Base-by-base conservation (phyloP, 805 yeast species). In the Metschnikowia rubicola region DNA sequence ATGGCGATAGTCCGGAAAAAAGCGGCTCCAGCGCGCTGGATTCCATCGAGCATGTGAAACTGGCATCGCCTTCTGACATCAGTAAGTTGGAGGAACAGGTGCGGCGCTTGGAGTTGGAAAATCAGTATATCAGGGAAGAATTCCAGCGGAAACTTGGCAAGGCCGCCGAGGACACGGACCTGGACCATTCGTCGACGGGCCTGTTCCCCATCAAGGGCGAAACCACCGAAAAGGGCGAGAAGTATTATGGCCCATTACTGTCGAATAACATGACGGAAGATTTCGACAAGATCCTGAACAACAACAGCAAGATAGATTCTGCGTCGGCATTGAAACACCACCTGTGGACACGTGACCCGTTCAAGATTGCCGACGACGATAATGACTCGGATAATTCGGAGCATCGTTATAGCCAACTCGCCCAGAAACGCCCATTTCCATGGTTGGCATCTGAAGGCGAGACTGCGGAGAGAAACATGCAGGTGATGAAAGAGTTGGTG, bases 241-340 rank as follows among this genome's bases (percentile, higher is more conserved):
- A 74, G 46, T 78, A 72, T 52, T 78, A 75, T 54, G 81, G 81
- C 0, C 81, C 82, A 1, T 76, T 70, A 48, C 74, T 78, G n/a
- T 67, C 76, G 7, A 61, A 64, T 35, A 76, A 64, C 54, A 77
- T 77, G 81, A 69, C 75, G 34, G 71, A 71, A 32, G 58, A 68
- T 2, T 62, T 70, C 39, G 46, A 42, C 30, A 44, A 43, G 37
- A 47, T 44, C 29, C 30, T 41, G 37, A 45, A 43, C 30, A 37
- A 41, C 13, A 8, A 19, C 12, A 13, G 10, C 4, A 26, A 31
- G 10, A 35, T 26, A 43, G 33, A 34, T 9, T 34, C 38, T 11
- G 12, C 21, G 12, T 15, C 43, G 11, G 39, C 40, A 10, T 44
- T 44, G 30, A 38, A 44, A n/a, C 50, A 39, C 21, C 53, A 39